Base-by-base conservation (phyloP, 2,329 filamentous ascomycete species). In the Pseudogymnoascus sp. region DNA sequence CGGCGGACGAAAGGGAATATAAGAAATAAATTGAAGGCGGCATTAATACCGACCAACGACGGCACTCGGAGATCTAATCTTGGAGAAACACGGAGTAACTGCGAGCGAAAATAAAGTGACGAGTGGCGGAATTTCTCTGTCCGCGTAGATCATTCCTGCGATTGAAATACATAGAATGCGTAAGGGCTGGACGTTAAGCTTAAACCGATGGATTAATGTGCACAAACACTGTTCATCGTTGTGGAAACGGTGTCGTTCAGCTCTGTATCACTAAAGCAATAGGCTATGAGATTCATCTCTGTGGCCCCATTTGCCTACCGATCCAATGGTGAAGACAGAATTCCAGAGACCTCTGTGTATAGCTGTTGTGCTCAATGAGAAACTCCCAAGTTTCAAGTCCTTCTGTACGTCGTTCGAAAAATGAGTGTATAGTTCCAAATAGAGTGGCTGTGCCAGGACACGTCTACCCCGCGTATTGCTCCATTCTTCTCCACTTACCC, bases 31-130 rank as follows among this genome's bases (percentile, higher is more conserved):
- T 55, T 55, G 29, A 21, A 55, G 49, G 10, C 16, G 29, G 29
- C 29, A 35, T 55, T 55, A 55, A 55, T 35, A 55, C 49, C 49
- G 29, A 55, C 49, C 49, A 55, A 55, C 49, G 26, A 55, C 10
- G 49, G 29, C n/a, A 55, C 29, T 33, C 49, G 4, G 49, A 21
- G 26, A 55, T 33, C 49, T 7, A 35, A 55, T 35, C n/a, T 14
- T 55, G n/a, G 49, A 55, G 16, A 55, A 19, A 19, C 10, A 33
- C 49, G 49, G 49, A 55, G 49, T 55, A 55, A 55, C 33, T 55
- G 49, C 8, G 49, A 55, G 49, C 49, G 49, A 55, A 19, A 55
- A 55, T 55, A 55, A 55, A 55, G 26, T 21, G 49, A 55, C n/a
- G 6, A 55, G 2, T 14, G 3, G 29, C 49, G 49, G 49, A 35